phyloP scores from a whole-genome alignment of 1,284 basidiomycete genomes.

The Cerrena zonata region DNA sequence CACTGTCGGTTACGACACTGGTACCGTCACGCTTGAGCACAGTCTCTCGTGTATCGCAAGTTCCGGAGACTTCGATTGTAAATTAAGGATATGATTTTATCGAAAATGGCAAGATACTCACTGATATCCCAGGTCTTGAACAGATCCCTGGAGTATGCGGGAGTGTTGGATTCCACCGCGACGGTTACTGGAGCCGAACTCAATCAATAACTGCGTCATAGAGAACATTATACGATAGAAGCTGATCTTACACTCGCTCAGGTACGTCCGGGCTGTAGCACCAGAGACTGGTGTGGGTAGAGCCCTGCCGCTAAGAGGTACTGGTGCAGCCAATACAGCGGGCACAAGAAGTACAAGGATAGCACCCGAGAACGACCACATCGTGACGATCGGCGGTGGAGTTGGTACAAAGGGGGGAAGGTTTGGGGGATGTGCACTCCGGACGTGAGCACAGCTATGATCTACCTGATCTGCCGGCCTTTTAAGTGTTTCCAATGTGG shows the following conservation, averaged over 20 bases:
- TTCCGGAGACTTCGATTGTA: constrained; percentile 37
- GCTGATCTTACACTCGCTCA: constrained; percentile 28
- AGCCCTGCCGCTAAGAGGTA: constrained; percentile 16
- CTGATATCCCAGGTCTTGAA: constrained; percentile 46
- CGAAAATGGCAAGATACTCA: constrained; percentile 18
- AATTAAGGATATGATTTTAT: not conserved
- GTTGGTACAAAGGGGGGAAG: not conserved
- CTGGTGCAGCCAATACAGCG: constrained; percentile 8
- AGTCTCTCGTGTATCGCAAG: constrained; percentile 49
- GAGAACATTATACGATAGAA: not conserved
- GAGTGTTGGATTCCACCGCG: constrained; percentile 40
- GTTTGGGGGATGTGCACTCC: not conserved
- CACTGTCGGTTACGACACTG: constrained; percentile 36
- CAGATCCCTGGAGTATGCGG: constrained; percentile 35
- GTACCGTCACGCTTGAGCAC: constrained; percentile 51
- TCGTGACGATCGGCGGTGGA: not conserved
- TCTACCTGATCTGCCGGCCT: not conserved
- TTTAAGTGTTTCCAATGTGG: not conserved
- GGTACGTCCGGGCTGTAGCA: constrained; percentile 33
- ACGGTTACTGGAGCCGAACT: constrained; percentile 35
- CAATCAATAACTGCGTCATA: not conserved
- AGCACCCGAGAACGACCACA: not conserved
- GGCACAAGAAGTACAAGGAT: not conserved
- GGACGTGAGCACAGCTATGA: not conserved
- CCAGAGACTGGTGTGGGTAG: constrained; percentile 34